Percentiles rank a stretch among this genome's conserved stretches.
Conservation (phyloP, 2,329 filamentous ascomycete species). For the Didymella pomorum region DNA sequence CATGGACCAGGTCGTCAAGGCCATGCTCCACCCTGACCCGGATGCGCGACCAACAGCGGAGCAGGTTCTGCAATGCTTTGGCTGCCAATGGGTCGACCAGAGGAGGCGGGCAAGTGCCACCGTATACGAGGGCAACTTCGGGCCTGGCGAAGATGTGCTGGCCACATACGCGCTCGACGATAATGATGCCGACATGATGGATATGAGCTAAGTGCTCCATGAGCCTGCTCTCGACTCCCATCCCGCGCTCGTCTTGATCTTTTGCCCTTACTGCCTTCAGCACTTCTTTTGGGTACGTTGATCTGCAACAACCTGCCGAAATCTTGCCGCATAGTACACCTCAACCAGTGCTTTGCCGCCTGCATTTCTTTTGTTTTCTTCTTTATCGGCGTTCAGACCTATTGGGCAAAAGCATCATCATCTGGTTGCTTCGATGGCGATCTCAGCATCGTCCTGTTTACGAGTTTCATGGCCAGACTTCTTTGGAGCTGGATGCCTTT, state of each 20-base stretch:
- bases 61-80: slow-evolving; percentile 75
- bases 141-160: slow-evolving; percentile 73
- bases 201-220: slow-evolving; percentile 49
- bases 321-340: slow-evolving; percentile 15
- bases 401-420: slow-evolving; percentile 22
- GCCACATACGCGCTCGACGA: slow-evolving; percentile 47
- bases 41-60: slow-evolving; percentile 75
- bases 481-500: slow-evolving; percentile 15
- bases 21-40: slow-evolving; percentile 85
- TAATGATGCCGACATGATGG: slow-evolving; percentile 63
- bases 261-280: neutral
- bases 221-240: neutral
- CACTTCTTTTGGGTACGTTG: slow-evolving; percentile 17
- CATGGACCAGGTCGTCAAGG: slow-evolving; percentile 82
- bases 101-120: slow-evolving; percentile 88
- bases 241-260: neutral
- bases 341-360: slow-evolving; percentile 16
- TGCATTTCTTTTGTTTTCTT: slow-evolving; percentile 20
- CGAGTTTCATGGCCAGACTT: slow-evolving; percentile 27
- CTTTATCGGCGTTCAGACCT: slow-evolving; percentile 27
- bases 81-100: slow-evolving; percentile 79
- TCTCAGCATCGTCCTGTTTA: slow-evolving; percentile 20
- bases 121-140: slow-evolving; percentile 95
- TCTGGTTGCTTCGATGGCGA: slow-evolving; percentile 25
- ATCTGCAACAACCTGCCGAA: slow-evolving; percentile 14